phyloP scores from a whole-genome alignment of 169 alveolate species.

The Plasmodium cynomolgi region DNA sequence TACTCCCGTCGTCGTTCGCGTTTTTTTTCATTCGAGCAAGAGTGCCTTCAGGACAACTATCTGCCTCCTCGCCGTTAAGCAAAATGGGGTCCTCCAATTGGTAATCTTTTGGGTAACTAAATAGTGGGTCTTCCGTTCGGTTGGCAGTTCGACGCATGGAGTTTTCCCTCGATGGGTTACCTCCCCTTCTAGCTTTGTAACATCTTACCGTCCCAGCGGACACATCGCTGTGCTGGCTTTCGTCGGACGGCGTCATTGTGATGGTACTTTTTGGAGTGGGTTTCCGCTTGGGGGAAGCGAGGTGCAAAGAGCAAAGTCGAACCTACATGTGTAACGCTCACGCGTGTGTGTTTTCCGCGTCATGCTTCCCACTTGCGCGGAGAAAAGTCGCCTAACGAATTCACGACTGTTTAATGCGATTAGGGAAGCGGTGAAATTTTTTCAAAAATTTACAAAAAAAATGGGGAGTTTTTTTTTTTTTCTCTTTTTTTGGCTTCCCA shows the following conservation, averaged over 20 bases:
- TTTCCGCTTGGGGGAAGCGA: background rate
- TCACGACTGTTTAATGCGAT: background rate
- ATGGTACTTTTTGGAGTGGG: background rate
- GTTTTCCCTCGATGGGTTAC: background rate
- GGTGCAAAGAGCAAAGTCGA: background rate
- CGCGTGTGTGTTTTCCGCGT: background rate
- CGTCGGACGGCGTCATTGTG: background rate
- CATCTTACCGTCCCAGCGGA: conserved; percentile 18
- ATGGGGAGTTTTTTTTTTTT: background rate
- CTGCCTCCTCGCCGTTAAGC: background rate
- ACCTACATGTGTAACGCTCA: background rate
- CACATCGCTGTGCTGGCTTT: conserved; percentile 53
- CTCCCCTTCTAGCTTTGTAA: conserved; percentile 15
- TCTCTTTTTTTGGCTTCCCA: background rate
- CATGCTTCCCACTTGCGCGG: background rate
- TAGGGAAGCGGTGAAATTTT: background rate
- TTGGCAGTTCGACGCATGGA: background rate
- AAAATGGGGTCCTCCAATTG: background rate
- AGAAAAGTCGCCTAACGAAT: background rate
- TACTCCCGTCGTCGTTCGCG: conserved; percentile 22
- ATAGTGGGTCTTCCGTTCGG: background rate
- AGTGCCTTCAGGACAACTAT: background rate
- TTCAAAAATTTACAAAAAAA: background rate
- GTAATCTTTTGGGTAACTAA: background rate
- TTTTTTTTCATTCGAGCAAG: background rate